Percentiles rank a stretch among this genome's conserved stretches.
These are phyloP conservation scores for Phialemonium atrogriseum DNA, from an alignment of 2,329 filamentous ascomycete species.

Conservation along the genomic window DNA sequence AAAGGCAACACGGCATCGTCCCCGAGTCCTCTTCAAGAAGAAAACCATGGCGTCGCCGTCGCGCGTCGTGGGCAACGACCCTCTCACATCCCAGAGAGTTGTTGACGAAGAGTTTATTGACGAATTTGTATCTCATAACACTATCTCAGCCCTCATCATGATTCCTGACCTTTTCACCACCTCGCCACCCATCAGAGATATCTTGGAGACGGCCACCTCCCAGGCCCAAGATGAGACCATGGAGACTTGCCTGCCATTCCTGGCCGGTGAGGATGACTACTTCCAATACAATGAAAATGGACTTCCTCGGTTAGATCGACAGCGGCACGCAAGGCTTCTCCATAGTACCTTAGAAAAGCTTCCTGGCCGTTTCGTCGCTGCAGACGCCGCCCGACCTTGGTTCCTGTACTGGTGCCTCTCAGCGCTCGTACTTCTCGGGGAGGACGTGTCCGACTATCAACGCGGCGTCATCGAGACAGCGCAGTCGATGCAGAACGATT, in stretches of 20 bases:
- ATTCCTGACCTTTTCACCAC: constrained; percentile 50
- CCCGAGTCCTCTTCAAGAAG: constrained; percentile 4
- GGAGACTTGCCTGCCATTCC: constrained; percentile 58
- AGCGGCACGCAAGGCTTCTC: constrained; percentile 54
- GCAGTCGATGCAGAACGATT: constrained; percentile 69
- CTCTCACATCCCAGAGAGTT: too few species aligned
- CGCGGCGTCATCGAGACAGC: constrained; percentile 67
- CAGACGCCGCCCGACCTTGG: constrained; percentile 89
- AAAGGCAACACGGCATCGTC: constrained; percentile 1
- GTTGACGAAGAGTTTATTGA: constrained; percentile 17
- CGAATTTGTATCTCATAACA: not conserved
- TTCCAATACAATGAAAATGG: constrained; percentile 59
- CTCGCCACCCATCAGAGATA: constrained; percentile 56
- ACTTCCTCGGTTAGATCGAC: constrained; percentile 64
- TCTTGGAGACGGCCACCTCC: constrained; percentile 60
- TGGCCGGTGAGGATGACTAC: constrained; percentile 44
- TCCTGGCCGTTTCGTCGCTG: constrained; percentile 60
- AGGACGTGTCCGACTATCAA: constrained; percentile 62
- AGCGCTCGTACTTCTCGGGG: constrained; percentile 66
- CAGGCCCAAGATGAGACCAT: constrained; percentile 60
- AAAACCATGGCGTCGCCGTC: constrained; percentile 5
- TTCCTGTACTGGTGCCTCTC: constrained; percentile 87
- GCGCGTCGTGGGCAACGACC: constrained; percentile 3
- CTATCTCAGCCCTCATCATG: constrained; percentile 12
- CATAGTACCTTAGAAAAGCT: constrained; percentile 50